Conservation (phyloP, 495 filamentous ascomycete species). For the Neurospora sp. region DNA sequence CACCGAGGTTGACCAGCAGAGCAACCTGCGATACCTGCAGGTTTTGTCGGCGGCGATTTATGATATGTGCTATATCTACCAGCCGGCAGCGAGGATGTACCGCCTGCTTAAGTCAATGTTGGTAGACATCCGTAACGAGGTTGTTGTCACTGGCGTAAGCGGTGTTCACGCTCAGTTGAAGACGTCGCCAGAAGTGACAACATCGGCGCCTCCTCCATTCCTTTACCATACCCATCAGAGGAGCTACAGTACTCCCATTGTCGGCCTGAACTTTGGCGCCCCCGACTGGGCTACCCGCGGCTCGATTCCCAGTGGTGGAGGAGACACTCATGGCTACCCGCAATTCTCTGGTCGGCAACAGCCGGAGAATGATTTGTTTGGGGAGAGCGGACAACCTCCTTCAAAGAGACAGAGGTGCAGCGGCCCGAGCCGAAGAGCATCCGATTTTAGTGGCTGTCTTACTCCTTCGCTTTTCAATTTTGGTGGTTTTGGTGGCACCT, state of each 20-base stretch:
- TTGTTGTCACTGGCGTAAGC: conserved; percentile 11
- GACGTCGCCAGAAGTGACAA: neutral
- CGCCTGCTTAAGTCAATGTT: conserved; percentile 25
- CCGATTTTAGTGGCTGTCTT: neutral
- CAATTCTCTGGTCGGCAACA: neutral
- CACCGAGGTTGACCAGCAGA: conserved; percentile 22
- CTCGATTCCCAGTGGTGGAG: neutral
- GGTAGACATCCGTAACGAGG: conserved; percentile 21
- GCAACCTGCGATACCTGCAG: conserved; percentile 26
- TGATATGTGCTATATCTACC: conserved; percentile 31
- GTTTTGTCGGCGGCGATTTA: conserved; percentile 30
- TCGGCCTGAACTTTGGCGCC: neutral
- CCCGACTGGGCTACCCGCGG: neutral
- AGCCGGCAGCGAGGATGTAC: conserved; percentile 26
- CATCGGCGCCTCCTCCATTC: neutral
- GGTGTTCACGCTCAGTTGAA: neutral
- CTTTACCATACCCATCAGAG: neutral
- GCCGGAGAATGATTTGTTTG: neutral
- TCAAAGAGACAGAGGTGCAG: neutral
- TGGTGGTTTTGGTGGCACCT: neutral
- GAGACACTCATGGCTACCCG: neutral
- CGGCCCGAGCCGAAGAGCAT: neutral
- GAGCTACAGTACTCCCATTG: neutral
- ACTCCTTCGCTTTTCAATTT: neutral
- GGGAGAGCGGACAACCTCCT: neutral